Evolutionary conservation across 2,329 filamentous ascomycete genomes (phyloP).

Genomic region (Elsinoe necatrix): DNA sequence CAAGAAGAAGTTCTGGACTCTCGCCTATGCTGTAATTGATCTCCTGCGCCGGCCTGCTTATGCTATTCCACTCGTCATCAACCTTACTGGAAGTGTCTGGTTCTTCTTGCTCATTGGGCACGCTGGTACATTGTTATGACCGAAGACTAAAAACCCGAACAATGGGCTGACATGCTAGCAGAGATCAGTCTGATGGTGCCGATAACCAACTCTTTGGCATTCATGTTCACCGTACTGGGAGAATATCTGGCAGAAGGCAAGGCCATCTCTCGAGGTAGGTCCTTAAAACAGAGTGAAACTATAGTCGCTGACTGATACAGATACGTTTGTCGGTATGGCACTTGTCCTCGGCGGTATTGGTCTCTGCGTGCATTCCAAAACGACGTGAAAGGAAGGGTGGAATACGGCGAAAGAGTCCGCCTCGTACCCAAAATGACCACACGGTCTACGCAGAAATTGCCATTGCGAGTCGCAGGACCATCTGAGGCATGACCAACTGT

Average conservation of each 20-base stretch:
- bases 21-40: constrained; percentile 68
- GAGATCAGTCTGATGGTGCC: constrained; percentile 90
- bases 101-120: constrained; percentile 92
- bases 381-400: constrained; percentile 17
- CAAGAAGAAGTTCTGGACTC: constrained; percentile 52
- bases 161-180: constrained; percentile 31
- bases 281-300: background rate
- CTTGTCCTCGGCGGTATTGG: constrained; percentile 73
- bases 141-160: too few species aligned
- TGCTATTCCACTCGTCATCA: constrained; percentile 73
- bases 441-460: too few species aligned
- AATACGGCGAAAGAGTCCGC: too few species aligned
- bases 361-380: constrained; percentile 63
- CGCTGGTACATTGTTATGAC: constrained; percentile 60
- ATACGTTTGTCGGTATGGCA: constrained; percentile 75
- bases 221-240: constrained; percentile 88
- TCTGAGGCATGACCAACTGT: too few species aligned
- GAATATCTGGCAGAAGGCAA: constrained; percentile 95
- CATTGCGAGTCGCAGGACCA: too few species aligned
- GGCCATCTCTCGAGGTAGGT: constrained; percentile 70
- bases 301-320: constrained; percentile 36
- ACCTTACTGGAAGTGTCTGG: constrained; percentile 90
- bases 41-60: constrained; percentile 74
- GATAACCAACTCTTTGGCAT: constrained; percentile 88
- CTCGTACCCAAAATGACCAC: too few species aligned